Conservation (phyloP, 805 yeast genomes). For the Metschnikowia baotianmanensis region DNA sequence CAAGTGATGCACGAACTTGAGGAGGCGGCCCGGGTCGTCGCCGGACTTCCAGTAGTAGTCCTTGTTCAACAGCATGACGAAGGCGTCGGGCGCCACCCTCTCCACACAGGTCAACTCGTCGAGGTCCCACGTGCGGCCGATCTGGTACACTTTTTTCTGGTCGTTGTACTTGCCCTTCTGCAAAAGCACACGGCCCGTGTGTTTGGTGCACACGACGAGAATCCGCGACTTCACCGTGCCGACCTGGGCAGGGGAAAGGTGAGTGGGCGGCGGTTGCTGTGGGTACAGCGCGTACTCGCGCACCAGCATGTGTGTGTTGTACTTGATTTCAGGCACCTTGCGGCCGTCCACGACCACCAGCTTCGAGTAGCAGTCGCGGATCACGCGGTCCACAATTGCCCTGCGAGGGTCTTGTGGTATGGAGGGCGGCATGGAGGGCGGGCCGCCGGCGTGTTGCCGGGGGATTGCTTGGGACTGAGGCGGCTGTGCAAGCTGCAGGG, state of each 20-base stretch:
- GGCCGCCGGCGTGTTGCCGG: constrained; percentile 8
- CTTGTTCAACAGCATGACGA: constrained; percentile 63
- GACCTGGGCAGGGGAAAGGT: constrained; percentile 37
- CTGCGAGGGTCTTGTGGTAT: constrained; percentile 18
- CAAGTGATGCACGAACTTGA: constrained; percentile 34
- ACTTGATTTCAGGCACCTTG: constrained; percentile 34
- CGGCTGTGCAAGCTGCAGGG: not conserved
- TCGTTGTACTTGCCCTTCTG: constrained; percentile 85
- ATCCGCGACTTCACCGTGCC: constrained; percentile 56
- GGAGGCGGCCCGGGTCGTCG: constrained; percentile 36
- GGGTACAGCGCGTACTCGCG: constrained; percentile 75
- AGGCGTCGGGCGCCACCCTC: constrained; percentile 53
- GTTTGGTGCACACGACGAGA: constrained; percentile 58
- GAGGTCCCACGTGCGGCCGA: constrained; percentile 90
- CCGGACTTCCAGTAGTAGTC: constrained; percentile 71
- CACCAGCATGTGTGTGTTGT: constrained; percentile 73
- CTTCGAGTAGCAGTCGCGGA: constrained; percentile 40
- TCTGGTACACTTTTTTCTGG: constrained; percentile 68
- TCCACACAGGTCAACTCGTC: constrained; percentile 62
- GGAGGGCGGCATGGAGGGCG: constrained; percentile 1
- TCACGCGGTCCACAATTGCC: constrained; percentile 30
- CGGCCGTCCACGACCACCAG: constrained; percentile 15
- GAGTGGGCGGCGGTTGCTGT: constrained; percentile 62
- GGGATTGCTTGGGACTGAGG: constrained; percentile 3
- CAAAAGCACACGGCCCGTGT: constrained; percentile 63